Conservation (phyloP, 495 filamentous ascomycete genomes). For the Penicillium longicatenatum region DNA sequence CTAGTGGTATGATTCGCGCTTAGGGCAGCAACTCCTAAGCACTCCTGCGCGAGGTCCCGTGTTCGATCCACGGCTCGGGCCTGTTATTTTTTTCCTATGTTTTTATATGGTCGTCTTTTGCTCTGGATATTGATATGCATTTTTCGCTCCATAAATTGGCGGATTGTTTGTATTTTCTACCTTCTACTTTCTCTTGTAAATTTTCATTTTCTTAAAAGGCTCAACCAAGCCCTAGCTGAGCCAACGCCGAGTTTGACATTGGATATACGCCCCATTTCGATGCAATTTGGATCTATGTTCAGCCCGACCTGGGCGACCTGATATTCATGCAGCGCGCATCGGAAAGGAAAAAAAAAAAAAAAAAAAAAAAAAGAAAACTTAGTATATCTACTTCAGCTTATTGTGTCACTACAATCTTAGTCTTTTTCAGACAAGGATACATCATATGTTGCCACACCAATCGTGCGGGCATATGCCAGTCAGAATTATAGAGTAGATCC, state of each 20-base stretch:
- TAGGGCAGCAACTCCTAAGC: slow-evolving; percentile 28
- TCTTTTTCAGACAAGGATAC: no score
- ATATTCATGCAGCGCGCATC: background rate
- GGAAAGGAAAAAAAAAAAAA: no score
- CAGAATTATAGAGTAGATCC: background rate
- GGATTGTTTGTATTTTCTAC: no score
- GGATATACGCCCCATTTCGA: background rate
- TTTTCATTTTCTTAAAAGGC: no score
- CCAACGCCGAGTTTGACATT: no score
- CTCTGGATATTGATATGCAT: no score
- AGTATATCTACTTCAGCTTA: background rate
- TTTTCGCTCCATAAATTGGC: background rate
- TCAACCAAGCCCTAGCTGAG: no score
- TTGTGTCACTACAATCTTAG: background rate
- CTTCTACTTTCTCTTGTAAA: no score
- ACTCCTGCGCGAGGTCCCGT: slow-evolving; percentile 7
- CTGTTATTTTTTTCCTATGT: background rate
- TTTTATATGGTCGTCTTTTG: background rate
- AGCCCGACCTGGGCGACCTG: background rate
- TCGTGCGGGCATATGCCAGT: background rate
- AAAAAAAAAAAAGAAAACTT: no score
- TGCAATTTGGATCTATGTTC: background rate
- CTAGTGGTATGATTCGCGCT: slow-evolving; percentile 52
- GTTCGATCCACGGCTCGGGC: slow-evolving; percentile 6
- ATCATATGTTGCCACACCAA: background rate